Evolutionary conservation across 306 rosid genomes (phyloP), one percentile per base, ranked within the genome.

Genomic region (Cicer chorassanicum): DNA sequence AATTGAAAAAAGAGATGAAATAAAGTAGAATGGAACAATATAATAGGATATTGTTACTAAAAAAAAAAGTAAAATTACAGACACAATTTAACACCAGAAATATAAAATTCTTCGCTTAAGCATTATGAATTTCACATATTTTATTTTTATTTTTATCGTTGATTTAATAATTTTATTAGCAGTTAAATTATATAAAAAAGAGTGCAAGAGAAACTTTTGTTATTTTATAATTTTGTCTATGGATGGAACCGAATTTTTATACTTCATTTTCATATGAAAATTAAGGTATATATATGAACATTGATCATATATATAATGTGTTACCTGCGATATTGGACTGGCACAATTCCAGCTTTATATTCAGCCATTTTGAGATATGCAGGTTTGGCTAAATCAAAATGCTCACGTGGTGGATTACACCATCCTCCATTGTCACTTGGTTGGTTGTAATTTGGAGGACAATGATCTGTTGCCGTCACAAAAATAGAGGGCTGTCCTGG

Each of bases 321-420:
- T 60, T 0, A 69, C 84, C 96, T 91, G 87, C 92, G 91, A 78
- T 91, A 91, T 21, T 71, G 67, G 82, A 89, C 34, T 1, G 98
- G 96, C 53, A 88, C 70, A 14, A 88, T 77, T 75, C 96, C 98
- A 24, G 70, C 87, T 64, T 78, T 70, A 72, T 83, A 84, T 7
- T 76, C 82, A 0, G 89, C 96, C 70, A 93, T 66, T 48, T 86
- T 77, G 67, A 66, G 76, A 82, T 81, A 93, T 1, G 87, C 81
- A n/a, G 97, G 89, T 68, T 73, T 83, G 53, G 97, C 92, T 6
- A 91, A 81, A 56, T 91, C 97, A 71, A 93, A 91, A 80, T 91
- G 97, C 68, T 83, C 80, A 0, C 78, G 82, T 0, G 98, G 97
- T 0, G 93, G 93, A 51, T 86, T 91, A 89, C 98, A 93, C 97